phyloP scores from a whole-genome alignment of 345 rosid species.

The Arabis hirsuta region DNA sequence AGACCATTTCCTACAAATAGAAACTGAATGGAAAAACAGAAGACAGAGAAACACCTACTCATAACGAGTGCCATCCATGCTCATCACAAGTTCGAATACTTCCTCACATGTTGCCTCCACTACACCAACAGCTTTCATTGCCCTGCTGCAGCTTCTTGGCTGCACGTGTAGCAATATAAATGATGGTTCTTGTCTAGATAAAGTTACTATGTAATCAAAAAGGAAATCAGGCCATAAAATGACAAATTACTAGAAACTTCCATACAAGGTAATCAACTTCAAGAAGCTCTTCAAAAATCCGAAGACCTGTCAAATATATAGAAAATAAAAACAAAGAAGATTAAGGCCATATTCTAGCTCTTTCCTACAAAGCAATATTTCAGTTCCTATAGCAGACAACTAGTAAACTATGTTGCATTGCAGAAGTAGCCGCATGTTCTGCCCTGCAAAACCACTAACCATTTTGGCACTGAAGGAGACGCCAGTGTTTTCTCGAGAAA shows the following conservation, averaged over 20 bases:
- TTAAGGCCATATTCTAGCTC: constrained; percentile 7
- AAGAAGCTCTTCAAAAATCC: constrained; percentile 99
- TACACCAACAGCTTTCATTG: constrained; percentile 99
- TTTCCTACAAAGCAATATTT: constrained; percentile 8
- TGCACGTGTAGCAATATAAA: constrained; percentile 50
- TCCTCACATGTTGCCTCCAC: constrained; percentile 99
- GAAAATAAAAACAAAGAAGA: constrained; percentile 14
- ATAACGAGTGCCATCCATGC: constrained; percentile 99
- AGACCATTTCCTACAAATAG: constrained; percentile 15
- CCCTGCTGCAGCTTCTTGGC: constrained; percentile 99
- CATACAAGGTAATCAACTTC: constrained; percentile 99
- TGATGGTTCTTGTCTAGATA: constrained; percentile 36
- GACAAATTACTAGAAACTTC: constrained; percentile 24
- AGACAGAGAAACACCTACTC: constrained; percentile 73
- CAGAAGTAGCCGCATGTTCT: constrained; percentile 25
- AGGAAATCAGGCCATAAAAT: constrained; percentile 23
- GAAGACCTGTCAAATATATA: constrained; percentile 72
- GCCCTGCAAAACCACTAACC: constrained; percentile 55
- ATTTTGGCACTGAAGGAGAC: constrained; percentile 98
- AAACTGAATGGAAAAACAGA: constrained; percentile 1
- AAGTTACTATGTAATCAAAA: constrained; percentile 21
- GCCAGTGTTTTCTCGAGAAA: constrained; percentile 97
- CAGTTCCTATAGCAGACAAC: constrained; percentile 21
- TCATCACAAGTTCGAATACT: constrained; percentile 96
- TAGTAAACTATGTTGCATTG: constrained; percentile 14